A percentile compares a stretch with the other conserved stretches of the same genome.
Conservation (phyloP, 2,329 filamentous ascomycete species). For the Fusarium incarnatum region DNA sequence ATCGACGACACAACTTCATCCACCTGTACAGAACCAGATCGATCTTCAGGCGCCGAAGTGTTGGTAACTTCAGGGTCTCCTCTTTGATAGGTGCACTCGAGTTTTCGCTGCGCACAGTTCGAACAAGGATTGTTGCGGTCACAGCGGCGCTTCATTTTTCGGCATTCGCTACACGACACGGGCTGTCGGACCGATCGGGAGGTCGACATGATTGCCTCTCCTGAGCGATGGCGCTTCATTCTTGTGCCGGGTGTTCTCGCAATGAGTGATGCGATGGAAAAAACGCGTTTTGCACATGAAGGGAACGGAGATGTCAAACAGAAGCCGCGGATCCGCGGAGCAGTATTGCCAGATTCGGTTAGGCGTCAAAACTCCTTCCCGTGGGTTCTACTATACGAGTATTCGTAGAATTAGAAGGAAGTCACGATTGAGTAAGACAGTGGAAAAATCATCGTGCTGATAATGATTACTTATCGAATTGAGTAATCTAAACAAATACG, state of each 20-base stretch:
- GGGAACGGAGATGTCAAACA: not conserved
- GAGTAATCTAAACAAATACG: not conserved
- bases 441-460: too few species aligned
- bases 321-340: slow-evolving; percentile 13
- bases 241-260: not conserved
- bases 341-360: not conserved
- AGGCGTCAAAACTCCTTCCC: not conserved
- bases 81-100: not conserved
- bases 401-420: too few species aligned
- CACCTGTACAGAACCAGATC: not conserved
- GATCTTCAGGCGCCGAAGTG: too few species aligned
- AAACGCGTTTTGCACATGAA: not conserved
- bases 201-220: not conserved
- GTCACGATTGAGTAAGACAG: too few species aligned
- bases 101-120: not conserved
- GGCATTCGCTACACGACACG: not conserved
- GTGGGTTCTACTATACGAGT: too few species aligned
- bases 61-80: too few species aligned
- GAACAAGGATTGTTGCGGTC: slow-evolving; percentile 16
- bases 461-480: too few species aligned
- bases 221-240: slow-evolving; percentile 1
- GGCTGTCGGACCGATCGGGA: not conserved
- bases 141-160: slow-evolving; percentile 4
- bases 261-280: not conserved
- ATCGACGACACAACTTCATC: not conserved